Evolutionary conservation across 225 moss, liverwort and hornwort genomes (phyloP).

Genomic region (Ulota crispa): DNA sequence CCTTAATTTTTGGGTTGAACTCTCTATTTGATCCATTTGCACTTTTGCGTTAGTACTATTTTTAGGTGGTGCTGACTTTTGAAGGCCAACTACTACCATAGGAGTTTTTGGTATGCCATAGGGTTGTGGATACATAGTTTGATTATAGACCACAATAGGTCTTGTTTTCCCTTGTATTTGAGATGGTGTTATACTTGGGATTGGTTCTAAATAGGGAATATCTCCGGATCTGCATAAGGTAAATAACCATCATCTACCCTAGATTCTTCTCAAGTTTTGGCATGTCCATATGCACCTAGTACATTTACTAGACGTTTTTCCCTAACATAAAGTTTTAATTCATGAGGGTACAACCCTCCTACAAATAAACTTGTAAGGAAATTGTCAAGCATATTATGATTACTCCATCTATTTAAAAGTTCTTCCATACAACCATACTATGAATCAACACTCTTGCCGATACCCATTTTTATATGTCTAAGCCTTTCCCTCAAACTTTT

Average conservation of each 20-base stretch:
- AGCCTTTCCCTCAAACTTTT: neutral
- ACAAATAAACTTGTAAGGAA: neutral
- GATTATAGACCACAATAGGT: neutral
- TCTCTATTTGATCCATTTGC: neutral
- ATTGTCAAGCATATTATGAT: neutral
- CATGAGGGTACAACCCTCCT: neutral
- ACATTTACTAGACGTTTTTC: neutral
- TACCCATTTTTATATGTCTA: neutral
- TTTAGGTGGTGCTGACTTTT: neutral
- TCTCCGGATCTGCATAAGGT: neutral
- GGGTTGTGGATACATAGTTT: neutral
- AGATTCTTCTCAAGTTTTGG: neutral
- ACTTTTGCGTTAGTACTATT: neutral
- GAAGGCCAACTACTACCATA: neutral
- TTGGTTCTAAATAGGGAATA: neutral
- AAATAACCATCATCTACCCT: neutral
- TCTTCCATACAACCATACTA: neutral
- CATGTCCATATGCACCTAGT: neutral
- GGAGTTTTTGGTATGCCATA: neutral
- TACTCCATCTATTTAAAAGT: neutral
- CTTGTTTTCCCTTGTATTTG: neutral
- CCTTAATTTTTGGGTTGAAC: neutral
- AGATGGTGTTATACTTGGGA: neutral
- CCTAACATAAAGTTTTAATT: neutral
- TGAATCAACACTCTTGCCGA: neutral